phyloP scores from a whole-genome alignment of 1,284 basidiomycete genomes.

The Marasmius oreades region DNA sequence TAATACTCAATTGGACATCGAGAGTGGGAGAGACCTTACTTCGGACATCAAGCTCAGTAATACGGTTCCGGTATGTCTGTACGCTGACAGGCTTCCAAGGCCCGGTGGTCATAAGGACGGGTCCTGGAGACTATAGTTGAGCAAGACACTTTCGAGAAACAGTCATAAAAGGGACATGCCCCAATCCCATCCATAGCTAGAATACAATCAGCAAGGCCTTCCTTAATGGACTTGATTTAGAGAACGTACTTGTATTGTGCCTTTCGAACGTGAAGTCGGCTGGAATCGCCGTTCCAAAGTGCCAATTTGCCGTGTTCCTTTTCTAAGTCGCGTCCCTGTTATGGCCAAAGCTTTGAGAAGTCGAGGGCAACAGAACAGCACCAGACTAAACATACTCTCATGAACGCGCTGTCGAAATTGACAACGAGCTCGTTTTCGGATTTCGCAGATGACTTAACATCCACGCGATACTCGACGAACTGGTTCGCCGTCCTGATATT shows the following conservation, averaged over 20 bases:
- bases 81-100: conserved; percentile 78
- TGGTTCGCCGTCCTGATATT: conserved; percentile 64
- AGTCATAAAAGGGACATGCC: conserved; percentile 47
- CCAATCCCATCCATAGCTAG: conserved; percentile 85
- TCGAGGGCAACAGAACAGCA: not conserved
- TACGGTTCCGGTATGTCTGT: conserved; percentile 61
- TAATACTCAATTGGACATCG: conserved; percentile 45
- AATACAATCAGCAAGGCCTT: conserved; percentile 7
- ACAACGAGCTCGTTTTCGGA: conserved; percentile 62
- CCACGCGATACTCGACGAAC: conserved; percentile 67
- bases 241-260: conserved; percentile 84
- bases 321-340: conserved; percentile 65
- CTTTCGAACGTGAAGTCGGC: conserved; percentile 83
- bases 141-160: too few species aligned
- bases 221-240: conserved; percentile 4
- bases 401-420: conserved; percentile 73
- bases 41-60: conserved; percentile 62
- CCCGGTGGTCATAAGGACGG: conserved; percentile 63
- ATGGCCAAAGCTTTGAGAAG: not conserved
- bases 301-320: conserved; percentile 54
- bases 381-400: conserved; percentile 44
- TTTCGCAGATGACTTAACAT: conserved; percentile 53
- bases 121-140: too few species aligned
- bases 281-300: conserved; percentile 87
- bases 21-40: conserved; percentile 50